phyloP scores from a whole-genome alignment of 2,329 filamentous ascomycete genomes.

The Trichoderma arundinaceum region DNA sequence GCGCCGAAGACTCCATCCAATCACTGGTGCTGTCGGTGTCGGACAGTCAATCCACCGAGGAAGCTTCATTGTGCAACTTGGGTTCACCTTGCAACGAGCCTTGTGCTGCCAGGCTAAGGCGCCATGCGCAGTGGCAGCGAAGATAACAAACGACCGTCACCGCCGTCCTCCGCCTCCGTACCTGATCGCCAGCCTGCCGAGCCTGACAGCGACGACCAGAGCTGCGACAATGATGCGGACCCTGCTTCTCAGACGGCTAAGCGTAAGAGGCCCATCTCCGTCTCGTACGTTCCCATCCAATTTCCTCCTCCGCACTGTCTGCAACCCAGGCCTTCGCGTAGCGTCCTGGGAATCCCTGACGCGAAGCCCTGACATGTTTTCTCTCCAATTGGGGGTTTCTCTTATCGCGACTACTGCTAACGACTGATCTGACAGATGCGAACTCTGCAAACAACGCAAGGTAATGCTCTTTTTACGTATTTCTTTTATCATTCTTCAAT shows the following conservation, averaged over 20 bases:
- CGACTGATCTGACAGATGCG: constrained; percentile 59
- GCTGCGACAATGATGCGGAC: constrained; percentile 53
- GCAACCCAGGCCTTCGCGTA: neutral
- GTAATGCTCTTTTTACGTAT: constrained; percentile 50
- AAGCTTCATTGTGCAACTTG: constrained; percentile 4
- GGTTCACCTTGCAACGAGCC: constrained; percentile 2
- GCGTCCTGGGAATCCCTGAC: neutral
- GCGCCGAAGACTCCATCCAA: constrained; percentile 2
- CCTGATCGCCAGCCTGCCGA: constrained; percentile 44
- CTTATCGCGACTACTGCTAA: constrained; percentile 1
- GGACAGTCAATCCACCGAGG: constrained; percentile 28
- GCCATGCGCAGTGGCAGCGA: constrained; percentile 37
- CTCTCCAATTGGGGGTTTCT: neutral
- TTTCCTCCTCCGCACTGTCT: neutral
- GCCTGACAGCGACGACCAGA: constrained; percentile 58
- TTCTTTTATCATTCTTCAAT: neutral
- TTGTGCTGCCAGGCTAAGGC: constrained; percentile 22
- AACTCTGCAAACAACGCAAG: constrained; percentile 82
- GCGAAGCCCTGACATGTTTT: neutral
- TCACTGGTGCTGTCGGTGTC: constrained; percentile 13
- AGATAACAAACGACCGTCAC: constrained; percentile 35
- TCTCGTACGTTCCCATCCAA: constrained; percentile 54
- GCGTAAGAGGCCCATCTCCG: constrained; percentile 65
- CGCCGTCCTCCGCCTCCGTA: constrained; percentile 38
- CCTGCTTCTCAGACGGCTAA: constrained; percentile 50